Conservation (phyloP, 495 filamentous ascomycete genomes). For the Podospora pseudoanserina region DNA sequence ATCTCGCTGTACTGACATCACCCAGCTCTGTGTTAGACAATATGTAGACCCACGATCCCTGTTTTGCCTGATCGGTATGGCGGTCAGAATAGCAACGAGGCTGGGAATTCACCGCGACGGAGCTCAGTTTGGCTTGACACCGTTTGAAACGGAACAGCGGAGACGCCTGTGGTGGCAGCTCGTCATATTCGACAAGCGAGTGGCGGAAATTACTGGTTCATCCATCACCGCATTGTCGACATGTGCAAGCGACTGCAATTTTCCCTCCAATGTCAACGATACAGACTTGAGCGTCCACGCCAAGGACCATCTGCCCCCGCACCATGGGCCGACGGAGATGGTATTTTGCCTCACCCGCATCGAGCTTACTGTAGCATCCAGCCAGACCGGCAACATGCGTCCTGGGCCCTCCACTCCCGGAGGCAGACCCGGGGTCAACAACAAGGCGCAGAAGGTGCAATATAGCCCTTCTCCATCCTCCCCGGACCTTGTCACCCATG, state of each 20-base stretch:
- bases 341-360: constrained; percentile 47
- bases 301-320: constrained; percentile 42
- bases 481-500: constrained; percentile 43
- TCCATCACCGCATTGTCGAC: constrained; percentile 55
- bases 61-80: constrained; percentile 59
- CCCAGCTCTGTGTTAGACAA: constrained; percentile 42
- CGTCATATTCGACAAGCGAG: constrained; percentile 59
- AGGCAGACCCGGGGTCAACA: constrained; percentile 13
- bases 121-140: constrained; percentile 54
- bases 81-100: constrained; percentile 63
- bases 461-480: constrained; percentile 33
- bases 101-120: constrained; percentile 66
- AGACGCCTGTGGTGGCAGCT: constrained; percentile 72
- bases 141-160: constrained; percentile 67
- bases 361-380: constrained; percentile 47
- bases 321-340: constrained; percentile 49
- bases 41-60: constrained; percentile 48
- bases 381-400: constrained; percentile 28
- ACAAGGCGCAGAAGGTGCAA: constrained; percentile 33
- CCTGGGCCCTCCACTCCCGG: constrained; percentile 18
- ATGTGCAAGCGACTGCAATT: constrained; percentile 43
- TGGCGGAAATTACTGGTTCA: constrained; percentile 62
- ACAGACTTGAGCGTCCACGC: constrained; percentile 49
- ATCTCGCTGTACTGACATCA: constrained; percentile 21
- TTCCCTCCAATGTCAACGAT: constrained; percentile 56